These are phyloP conservation scores for Aspergillus alliaceus DNA, from an alignment of 2,329 filamentous ascomycete genomes.

Conservation along the genomic window DNA sequence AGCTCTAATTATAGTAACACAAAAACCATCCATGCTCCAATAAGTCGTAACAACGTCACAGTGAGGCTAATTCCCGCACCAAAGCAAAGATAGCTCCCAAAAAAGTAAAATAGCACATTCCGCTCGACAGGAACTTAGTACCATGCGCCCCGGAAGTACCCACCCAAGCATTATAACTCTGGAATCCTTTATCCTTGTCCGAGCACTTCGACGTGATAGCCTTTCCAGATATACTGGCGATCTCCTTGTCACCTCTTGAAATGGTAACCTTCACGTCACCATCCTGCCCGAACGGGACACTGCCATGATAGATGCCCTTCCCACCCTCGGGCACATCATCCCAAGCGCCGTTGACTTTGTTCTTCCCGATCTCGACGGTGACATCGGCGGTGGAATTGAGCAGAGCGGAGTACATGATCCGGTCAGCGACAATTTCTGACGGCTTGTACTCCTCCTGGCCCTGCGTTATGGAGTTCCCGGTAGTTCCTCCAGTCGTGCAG, in stretches of 20 bases:
- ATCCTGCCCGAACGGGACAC: slow-evolving; percentile 8
- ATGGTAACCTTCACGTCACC: slow-evolving; percentile 6
- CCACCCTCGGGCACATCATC: slow-evolving; percentile 24
- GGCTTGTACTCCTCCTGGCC: slow-evolving; percentile 25
- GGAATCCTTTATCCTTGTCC: background rate
- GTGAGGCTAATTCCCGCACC: no score
- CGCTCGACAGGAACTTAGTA: no score
- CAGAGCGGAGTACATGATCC: slow-evolving; percentile 31
- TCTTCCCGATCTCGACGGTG: slow-evolving; percentile 30
- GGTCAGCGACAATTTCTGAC: slow-evolving; percentile 10
- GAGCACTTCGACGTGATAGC: slow-evolving; percentile 1
- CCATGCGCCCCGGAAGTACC: background rate
- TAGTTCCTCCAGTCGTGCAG: slow-evolving; percentile 24
- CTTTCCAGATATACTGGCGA: slow-evolving; percentile 1
- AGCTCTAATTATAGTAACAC: no score
- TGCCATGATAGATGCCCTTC: slow-evolving; percentile 33
- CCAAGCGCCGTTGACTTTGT: slow-evolving; percentile 18
- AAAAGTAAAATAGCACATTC: no score
- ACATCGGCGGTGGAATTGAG: slow-evolving; percentile 30
- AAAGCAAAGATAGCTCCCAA: no score
- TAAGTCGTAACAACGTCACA: no score
- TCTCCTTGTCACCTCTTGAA: background rate
- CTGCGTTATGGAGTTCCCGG: slow-evolving; percentile 27
- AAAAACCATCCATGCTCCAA: no score
- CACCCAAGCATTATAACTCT: background rate